Evolutionary conservation across 2,329 filamentous ascomycete genomes (phyloP).

Genomic region (Neofusicoccum cordaticola): DNA sequence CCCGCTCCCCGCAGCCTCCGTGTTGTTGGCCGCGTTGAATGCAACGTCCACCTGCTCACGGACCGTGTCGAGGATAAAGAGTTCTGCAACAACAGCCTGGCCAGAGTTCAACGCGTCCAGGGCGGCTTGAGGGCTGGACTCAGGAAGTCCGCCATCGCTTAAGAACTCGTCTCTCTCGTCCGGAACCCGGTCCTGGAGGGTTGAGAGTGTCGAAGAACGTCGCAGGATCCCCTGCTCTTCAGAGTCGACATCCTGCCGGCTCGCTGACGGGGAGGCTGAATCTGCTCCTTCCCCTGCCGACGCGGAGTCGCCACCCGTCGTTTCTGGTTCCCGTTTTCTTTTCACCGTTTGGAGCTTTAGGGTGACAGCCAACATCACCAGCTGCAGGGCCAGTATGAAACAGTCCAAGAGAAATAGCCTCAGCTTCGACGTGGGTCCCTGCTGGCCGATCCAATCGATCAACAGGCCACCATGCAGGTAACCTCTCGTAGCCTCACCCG

Average conservation of each 20-base stretch:
- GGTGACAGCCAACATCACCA: constrained; percentile 56
- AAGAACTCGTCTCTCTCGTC: constrained; percentile 6
- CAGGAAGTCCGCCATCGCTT: constrained; percentile 16
- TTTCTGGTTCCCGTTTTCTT: constrained; percentile 27
- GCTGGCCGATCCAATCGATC: constrained; percentile 64
- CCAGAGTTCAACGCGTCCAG: constrained; percentile 48
- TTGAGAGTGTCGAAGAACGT: constrained; percentile 22
- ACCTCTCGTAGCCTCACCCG: constrained; percentile 47
- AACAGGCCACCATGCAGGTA: constrained; percentile 62
- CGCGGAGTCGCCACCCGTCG: constrained; percentile 24
- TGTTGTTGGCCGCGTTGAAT: background rate
- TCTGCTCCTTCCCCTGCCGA: constrained; percentile 16
- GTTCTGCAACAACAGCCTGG: constrained; percentile 45
- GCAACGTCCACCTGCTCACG: constrained; percentile 34
- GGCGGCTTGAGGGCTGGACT: constrained; percentile 27
- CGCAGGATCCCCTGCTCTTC: constrained; percentile 58
- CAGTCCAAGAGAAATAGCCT: constrained; percentile 54
- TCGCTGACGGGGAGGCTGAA: background rate
- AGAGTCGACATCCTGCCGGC: constrained; percentile 54
- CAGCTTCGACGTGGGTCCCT: constrained; percentile 54
- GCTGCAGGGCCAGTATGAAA: constrained; percentile 54
- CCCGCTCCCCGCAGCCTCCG: background rate
- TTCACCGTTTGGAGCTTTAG: constrained; percentile 52
- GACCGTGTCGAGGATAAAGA: constrained; percentile 41
- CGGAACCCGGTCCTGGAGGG: background rate